Evolutionary conservation across 2,329 filamentous ascomycete genomes (phyloP).

Genomic region (Colletotrichum falcatum): DNA sequence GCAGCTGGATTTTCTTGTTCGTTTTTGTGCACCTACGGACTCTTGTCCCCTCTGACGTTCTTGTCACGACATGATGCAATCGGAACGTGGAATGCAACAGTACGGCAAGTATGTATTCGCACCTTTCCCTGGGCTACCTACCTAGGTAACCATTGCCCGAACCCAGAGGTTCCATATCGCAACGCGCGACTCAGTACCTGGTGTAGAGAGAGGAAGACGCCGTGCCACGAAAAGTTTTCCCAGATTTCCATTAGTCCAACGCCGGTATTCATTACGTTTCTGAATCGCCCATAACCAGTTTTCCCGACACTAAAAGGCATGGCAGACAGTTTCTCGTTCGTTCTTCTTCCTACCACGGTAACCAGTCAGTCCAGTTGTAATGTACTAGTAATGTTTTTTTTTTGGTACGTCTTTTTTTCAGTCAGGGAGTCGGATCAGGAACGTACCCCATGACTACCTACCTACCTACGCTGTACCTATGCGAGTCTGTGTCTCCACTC

Average conservation of each 20-base stretch:
- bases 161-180: neutral
- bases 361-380: no score
- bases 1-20: conserved; percentile 9
- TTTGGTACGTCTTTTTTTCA: no score
- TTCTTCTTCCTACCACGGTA: no score
- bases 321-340: neutral
- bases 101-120: neutral
- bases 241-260: conserved; percentile 39
- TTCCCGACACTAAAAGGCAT: conserved; percentile 10
- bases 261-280: conserved; percentile 47
- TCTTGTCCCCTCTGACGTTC: neutral
- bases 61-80: neutral
- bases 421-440: no score
- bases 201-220: neutral
- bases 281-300: conserved; percentile 35
- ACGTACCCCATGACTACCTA: neutral
- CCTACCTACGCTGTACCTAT: no score
- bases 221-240: conserved; percentile 32
- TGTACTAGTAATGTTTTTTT: no score
- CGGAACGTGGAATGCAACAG: neutral
- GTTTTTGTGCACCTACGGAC: conserved; percentile 14
- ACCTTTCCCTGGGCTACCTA: neutral
- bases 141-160: conserved; percentile 24
- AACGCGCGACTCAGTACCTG: conserved; percentile 33
- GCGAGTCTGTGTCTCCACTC: neutral